Percentiles rank a stretch among this genome's conserved stretches.
Evolutionary conservation across 768 basidiomycete genomes (phyloP).

Genomic region (Leucocoprinus birnbaumii): DNA sequence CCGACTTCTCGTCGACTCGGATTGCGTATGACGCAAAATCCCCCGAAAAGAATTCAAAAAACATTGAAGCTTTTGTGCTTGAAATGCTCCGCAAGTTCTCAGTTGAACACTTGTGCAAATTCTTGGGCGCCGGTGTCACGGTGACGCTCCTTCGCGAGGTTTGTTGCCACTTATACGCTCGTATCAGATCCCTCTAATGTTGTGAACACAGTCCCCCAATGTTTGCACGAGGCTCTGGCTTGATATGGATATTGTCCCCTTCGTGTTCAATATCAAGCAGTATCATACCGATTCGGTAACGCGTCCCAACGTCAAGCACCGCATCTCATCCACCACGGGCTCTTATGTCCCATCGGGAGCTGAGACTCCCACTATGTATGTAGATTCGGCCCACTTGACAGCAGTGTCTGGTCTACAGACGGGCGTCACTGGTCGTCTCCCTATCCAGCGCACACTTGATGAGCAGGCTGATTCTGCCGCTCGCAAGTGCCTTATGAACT

Average conservation of each 20-base stretch:
- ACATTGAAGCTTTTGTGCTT: constrained; percentile 63
- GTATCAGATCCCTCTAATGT: constrained; percentile 20
- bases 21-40: constrained; percentile 51
- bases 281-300: constrained; percentile 79
- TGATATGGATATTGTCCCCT: constrained; percentile 79
- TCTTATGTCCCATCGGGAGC: constrained; percentile 76
- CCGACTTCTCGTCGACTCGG: constrained; percentile 64
- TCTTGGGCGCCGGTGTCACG: constrained; percentile 81
- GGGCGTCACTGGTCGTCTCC: constrained; percentile 54
- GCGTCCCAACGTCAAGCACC: constrained; percentile 77
- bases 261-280: constrained; percentile 84
- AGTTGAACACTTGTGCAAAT: constrained; percentile 78
- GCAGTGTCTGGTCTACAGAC: constrained; percentile 38
- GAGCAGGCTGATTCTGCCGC: constrained; percentile 87
- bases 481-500: constrained; percentile 82
- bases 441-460: constrained; percentile 74
- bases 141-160: constrained; percentile 70
- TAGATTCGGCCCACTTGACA: constrained; percentile 53
- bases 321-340: constrained; percentile 76
- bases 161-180: constrained; percentile 14
- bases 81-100: constrained; percentile 70
- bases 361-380: constrained; percentile 71
- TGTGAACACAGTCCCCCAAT: constrained; percentile 55
- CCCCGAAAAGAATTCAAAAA: constrained; percentile 51
- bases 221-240: constrained; percentile 86